Percentiles rank a stretch among this genome's conserved stretches.
Conservation (phyloP, 331 rosid genomes). For the Malus hybrid region DNA sequence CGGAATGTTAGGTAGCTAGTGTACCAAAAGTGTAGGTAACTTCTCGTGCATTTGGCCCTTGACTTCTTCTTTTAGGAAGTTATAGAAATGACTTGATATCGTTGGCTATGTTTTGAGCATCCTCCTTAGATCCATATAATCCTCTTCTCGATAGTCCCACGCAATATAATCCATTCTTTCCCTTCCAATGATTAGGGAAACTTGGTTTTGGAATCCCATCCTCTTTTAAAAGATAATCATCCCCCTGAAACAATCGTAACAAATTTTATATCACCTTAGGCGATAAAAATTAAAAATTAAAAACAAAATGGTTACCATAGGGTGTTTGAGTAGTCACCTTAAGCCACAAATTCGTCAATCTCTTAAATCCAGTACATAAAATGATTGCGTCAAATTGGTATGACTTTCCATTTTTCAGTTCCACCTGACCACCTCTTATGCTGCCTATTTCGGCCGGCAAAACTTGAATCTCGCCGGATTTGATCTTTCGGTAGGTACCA, state of each 20-base stretch:
- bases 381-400: conserved; percentile 49
- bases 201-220: conserved; percentile 50
- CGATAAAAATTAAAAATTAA: background rate
- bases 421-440: conserved; percentile 31
- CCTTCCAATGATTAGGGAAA: conserved; percentile 58
- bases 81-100: conserved; percentile 19
- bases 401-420: conserved; percentile 35
- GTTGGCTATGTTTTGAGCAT: conserved; percentile 45
- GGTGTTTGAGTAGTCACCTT: conserved; percentile 20
- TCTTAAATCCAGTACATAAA: conserved; percentile 69
- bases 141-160: conserved; percentile 57
- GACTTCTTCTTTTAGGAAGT: background rate
- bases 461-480: conserved; percentile 50
- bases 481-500: conserved; percentile 40
- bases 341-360: conserved; percentile 61
- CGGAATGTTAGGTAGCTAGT: too few species aligned
- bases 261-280: too few species aligned
- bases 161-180: conserved; percentile 49
- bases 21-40: too few species aligned
- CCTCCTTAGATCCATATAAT: conserved; percentile 29
- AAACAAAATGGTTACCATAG: background rate
- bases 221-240: conserved; percentile 42
- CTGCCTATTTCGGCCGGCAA: conserved; percentile 42
- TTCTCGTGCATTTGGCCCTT: background rate
- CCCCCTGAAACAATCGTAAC: conserved; percentile 27